These are phyloP conservation scores for Erodium moschatum DNA, from an alignment of 441 rosid species.

Conservation along the genomic window DNA sequence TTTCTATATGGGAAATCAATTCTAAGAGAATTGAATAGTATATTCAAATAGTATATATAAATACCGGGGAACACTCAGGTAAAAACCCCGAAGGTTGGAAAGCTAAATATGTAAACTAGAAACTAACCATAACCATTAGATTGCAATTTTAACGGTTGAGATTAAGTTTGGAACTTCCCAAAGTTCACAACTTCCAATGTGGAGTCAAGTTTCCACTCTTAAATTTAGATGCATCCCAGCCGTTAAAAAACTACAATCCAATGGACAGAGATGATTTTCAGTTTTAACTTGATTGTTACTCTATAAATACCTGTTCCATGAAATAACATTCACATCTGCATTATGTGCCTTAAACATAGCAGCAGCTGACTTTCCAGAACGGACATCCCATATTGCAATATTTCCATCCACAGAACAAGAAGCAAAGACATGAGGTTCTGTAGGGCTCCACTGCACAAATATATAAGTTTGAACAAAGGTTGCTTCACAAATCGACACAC, in stretches of 20 bases:
- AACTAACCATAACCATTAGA: too few relatives aligned
- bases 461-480: slow-evolving; percentile 11
- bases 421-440: slow-evolving; percentile 67
- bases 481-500: slow-evolving; percentile 9
- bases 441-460: slow-evolving; percentile 79
- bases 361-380: slow-evolving; percentile 55
- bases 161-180: too few relatives aligned
- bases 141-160: too few relatives aligned
- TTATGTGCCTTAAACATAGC: slow-evolving; percentile 70
- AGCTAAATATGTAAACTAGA: too few relatives aligned
- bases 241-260: too few relatives aligned
- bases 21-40: background rate
- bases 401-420: slow-evolving; percentile 76
- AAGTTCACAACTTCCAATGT: too few relatives aligned
- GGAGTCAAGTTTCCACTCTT: too few relatives aligned
- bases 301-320: slow-evolving; percentile 75
- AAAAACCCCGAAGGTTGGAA: too few relatives aligned
- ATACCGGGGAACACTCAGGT: too few relatives aligned
- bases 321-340: slow-evolving; percentile 87
- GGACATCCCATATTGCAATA: slow-evolving; percentile 82
- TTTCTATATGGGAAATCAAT: background rate
- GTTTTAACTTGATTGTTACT: too few relatives aligned
- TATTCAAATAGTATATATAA: background rate
- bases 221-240: too few relatives aligned
- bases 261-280: too few relatives aligned